Percentiles rank a stretch among this genome's conserved stretches.
Evolutionary conservation across 305 asterid genomes (phyloP).

Genomic region (Fraxinus floribunda): DNA sequence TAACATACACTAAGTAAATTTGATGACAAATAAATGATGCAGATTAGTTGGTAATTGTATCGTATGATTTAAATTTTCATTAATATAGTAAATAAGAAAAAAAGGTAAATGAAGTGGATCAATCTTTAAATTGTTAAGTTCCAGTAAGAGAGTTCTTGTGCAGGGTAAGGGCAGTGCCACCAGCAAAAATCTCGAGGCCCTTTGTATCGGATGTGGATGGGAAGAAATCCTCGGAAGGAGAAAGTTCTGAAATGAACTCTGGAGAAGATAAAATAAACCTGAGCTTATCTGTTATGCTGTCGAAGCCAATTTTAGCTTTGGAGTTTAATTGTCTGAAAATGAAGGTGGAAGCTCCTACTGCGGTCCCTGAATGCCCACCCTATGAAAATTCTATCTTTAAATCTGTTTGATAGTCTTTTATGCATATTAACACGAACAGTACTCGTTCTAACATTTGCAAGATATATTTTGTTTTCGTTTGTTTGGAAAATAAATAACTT

Average conservation of each 20-base stretch:
- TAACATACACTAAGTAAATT: not conserved
- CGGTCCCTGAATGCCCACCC: slow-evolving; percentile 23
- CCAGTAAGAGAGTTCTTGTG: not conserved
- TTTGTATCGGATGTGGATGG: slow-evolving; percentile 26
- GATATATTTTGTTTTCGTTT: not conserved
- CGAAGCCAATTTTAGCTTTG: slow-evolving; percentile 80
- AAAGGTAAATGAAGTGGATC: not conserved
- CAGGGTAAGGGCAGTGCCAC: slow-evolving; percentile 68
- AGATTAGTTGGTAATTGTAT: not conserved
- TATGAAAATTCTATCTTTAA: not conserved
- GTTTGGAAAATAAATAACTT: not conserved
- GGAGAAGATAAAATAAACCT: slow-evolving; percentile 50
- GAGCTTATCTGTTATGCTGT: slow-evolving; percentile 69
- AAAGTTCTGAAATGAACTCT: slow-evolving; percentile 14
- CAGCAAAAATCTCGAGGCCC: slow-evolving; percentile 63
- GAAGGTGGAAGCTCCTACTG: slow-evolving; percentile 78
- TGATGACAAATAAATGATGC: not conserved
- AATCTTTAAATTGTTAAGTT: not conserved
- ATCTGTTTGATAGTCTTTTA: not conserved
- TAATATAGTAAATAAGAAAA: not conserved
- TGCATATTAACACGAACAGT: not conserved
- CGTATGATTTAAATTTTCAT: not conserved
- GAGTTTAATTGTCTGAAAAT: slow-evolving; percentile 67
- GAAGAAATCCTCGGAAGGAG: slow-evolving; percentile 23
- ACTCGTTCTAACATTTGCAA: not conserved